A percentile compares a stretch with the other conserved stretches of the same genome.
Conservation (phyloP, 768 basidiomycete genomes). For the Mycena filopes region DNA sequence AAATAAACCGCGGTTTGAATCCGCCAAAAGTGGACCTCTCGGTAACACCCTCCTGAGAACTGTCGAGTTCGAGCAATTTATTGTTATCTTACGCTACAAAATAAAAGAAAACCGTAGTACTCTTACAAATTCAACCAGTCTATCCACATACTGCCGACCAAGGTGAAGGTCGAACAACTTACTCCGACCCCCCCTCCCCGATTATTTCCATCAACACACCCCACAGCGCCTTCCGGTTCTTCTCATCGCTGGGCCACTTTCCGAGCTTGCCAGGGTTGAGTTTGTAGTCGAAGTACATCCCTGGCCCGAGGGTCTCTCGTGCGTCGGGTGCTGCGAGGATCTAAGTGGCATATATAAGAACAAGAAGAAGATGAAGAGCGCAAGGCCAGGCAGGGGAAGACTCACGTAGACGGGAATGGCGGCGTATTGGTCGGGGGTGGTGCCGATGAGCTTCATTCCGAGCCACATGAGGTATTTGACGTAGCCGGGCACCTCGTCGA, state of each 20-base stretch:
- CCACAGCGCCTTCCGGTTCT: slow-evolving; percentile 12
- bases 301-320: background rate
- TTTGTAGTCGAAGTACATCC: background rate
- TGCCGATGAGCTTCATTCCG: slow-evolving; percentile 13
- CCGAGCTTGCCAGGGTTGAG: slow-evolving; percentile 1
- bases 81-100: too few species aligned
- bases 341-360: background rate
- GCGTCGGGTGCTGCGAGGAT: background rate
- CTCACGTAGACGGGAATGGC: slow-evolving; percentile 9
- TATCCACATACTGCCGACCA: too few species aligned
- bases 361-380: background rate
- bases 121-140: too few species aligned
- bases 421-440: slow-evolving; percentile 11
- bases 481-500: background rate
- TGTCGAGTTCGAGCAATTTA: too few species aligned
- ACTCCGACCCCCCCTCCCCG: background rate
- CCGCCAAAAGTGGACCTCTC: too few species aligned
- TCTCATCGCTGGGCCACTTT: slow-evolving; percentile 1
- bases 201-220: slow-evolving; percentile 8
- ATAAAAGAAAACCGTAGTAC: too few species aligned
- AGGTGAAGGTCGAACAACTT: too few species aligned
- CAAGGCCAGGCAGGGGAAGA: background rate
- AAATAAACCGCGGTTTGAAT: too few species aligned
- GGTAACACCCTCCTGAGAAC: too few species aligned
- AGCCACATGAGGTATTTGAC: background rate